These are phyloP conservation scores for Silene coronaria DNA, from an alignment of 179 eudicot species.

Conservation along the genomic window DNA sequence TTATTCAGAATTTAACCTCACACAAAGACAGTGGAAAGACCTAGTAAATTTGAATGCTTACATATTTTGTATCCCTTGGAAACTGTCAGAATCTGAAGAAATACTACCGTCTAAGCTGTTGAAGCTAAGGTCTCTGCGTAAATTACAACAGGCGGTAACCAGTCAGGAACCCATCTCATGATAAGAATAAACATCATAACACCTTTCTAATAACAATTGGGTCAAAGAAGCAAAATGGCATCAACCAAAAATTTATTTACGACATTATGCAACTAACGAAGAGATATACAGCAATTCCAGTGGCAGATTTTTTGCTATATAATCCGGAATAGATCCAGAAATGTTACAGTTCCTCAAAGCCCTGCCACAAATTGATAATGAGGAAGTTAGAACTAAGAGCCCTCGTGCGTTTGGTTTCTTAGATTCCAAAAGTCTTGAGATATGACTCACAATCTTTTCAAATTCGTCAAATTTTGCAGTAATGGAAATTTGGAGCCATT, in stretches of 20 bases:
- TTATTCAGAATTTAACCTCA: too few species aligned
- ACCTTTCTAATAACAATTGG: too few species aligned
- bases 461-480: conserved; percentile 19
- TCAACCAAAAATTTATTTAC: neutral
- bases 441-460: conserved; percentile 30
- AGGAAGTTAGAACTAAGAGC: neutral
- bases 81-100: conserved; percentile 11
- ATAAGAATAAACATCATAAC: neutral
- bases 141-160: neutral
- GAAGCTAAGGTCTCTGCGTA: conserved; percentile 42
- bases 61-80: neutral
- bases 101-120: conserved; percentile 30
- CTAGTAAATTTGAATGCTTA: conserved; percentile 4
- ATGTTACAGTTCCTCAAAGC: conserved; percentile 39
- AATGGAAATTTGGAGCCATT: conserved; percentile 33
- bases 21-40: too few species aligned
- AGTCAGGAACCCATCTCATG: neutral
- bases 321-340: conserved; percentile 28
- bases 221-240: neutral
- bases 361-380: conserved; percentile 25
- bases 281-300: conserved; percentile 25
- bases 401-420: neutral
- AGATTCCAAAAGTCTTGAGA: neutral
- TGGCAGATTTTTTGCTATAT: conserved; percentile 9
- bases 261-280: neutral